Conservation (phyloP, 345 rosid genomes). For the Salix udensis region DNA sequence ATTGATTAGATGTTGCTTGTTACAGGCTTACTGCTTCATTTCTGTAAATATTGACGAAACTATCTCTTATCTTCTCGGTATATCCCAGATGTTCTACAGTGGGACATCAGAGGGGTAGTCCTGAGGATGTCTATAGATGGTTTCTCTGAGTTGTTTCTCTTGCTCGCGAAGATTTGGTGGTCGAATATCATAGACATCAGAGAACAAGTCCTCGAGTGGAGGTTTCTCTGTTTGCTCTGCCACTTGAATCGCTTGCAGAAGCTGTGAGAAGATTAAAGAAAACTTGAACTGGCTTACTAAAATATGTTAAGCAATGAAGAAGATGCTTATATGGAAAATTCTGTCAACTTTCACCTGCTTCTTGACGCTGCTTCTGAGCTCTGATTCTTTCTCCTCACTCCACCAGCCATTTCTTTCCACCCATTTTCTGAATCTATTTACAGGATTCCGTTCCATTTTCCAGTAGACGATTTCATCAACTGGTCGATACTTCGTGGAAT, state of each 20-base stretch:
- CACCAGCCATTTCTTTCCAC: slow-evolving; percentile 74
- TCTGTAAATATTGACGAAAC: not conserved
- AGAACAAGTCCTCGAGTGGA: slow-evolving; percentile 50
- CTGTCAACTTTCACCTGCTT: slow-evolving; percentile 52
- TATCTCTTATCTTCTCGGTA: not conserved
- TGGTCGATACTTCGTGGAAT: slow-evolving; percentile 82
- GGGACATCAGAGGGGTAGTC: slow-evolving; percentile 75
- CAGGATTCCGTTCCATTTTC: slow-evolving; percentile 56
- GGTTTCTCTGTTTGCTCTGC: slow-evolving; percentile 80
- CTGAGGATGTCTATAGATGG: slow-evolving; percentile 47
- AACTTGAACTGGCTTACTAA: not conserved
- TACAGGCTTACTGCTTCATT: not conserved
- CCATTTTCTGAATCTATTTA: slow-evolving; percentile 69
- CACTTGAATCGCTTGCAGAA: slow-evolving; percentile 62
- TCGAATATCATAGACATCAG: slow-evolving; percentile 66
- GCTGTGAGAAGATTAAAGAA: slow-evolving; percentile 36
- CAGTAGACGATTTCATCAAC: slow-evolving; percentile 69
- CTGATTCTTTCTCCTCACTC: slow-evolving; percentile 53
- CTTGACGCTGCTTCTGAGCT: slow-evolving; percentile 53
- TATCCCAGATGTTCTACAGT: slow-evolving; percentile 28
- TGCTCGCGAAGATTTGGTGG: slow-evolving; percentile 76
- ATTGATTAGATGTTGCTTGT: not conserved
- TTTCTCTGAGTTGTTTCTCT: slow-evolving; percentile 52
- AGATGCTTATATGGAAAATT: not conserved
- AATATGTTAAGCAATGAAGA: not conserved